A percentile compares a stretch with the other conserved stretches of the same genome.
These are phyloP conservation scores for Bathelium albidoporum DNA, from an alignment of 495 filamentous ascomycete species.

Conservation along the genomic window DNA sequence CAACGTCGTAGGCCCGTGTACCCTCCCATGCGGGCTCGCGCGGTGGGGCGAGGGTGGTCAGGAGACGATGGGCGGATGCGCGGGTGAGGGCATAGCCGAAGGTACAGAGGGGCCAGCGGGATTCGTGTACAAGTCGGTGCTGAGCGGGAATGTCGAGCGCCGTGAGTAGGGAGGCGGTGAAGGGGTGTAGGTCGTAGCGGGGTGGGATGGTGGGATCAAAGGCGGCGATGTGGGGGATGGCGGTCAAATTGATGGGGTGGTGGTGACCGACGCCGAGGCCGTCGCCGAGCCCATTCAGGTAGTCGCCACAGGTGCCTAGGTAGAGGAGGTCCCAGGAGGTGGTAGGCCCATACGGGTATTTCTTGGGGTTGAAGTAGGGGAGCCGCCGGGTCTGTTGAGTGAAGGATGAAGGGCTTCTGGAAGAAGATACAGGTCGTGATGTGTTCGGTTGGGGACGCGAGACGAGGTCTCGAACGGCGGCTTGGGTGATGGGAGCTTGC, in stretches of 20 bases:
- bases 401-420: not conserved
- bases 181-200: constrained; percentile 14
- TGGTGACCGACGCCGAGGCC: constrained; percentile 16
- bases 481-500: constrained; percentile 25
- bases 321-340: constrained; percentile 34
- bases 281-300: constrained; percentile 11
- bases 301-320: constrained; percentile 37
- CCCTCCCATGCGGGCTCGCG: constrained; percentile 7
- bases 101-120: constrained; percentile 34
- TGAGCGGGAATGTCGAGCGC: constrained; percentile 19
- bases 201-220: constrained; percentile 18
- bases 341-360: constrained; percentile 21
- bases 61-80: constrained; percentile 17
- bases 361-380: not conserved
- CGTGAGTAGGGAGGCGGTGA: constrained; percentile 16
- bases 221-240: constrained; percentile 17
- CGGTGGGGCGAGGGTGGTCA: constrained; percentile 10
- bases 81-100: constrained; percentile 38
- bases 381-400: not conserved
- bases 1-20: constrained; percentile 14
- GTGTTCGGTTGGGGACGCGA: not conserved
- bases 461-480: constrained; percentile 18
- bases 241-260: constrained; percentile 16
- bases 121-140: constrained; percentile 30
- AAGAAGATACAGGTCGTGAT: not conserved